Conservation (phyloP, 2,329 filamentous ascomycete genomes). For the Helicocarpus griseus region DNA sequence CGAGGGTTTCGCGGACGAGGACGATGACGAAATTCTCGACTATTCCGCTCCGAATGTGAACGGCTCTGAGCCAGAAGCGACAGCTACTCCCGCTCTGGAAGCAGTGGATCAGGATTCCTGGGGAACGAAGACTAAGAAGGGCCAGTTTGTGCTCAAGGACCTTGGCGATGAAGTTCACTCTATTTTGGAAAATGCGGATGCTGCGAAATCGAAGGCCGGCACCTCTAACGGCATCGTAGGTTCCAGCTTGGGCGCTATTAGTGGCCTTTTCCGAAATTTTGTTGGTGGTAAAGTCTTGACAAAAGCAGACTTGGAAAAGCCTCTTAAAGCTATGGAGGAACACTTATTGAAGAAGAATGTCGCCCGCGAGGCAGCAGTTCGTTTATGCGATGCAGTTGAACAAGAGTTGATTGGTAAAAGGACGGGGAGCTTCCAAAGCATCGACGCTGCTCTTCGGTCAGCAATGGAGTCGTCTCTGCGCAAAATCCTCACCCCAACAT, state of each 20-base stretch:
- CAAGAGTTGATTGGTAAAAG: constrained; percentile 82
- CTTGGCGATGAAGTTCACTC: constrained; percentile 86
- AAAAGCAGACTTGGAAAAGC: constrained; percentile 79
- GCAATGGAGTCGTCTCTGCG: constrained; percentile 88
- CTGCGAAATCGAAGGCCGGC: constrained; percentile 43
- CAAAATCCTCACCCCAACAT: constrained; percentile 92
- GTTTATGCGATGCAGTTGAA: constrained; percentile 84
- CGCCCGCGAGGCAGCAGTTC: constrained; percentile 82
- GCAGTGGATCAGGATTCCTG: constrained; percentile 69
- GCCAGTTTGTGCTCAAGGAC: constrained; percentile 89
- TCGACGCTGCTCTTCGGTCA: constrained; percentile 70
- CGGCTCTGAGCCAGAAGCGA: constrained; percentile 39
- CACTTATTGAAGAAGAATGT: constrained; percentile 94
- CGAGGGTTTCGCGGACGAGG: constrained; percentile 77
- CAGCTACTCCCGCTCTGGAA: constrained; percentile 53
- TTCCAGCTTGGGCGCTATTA: constrained; percentile 70
- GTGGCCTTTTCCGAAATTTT: constrained; percentile 85
- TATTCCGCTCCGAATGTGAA: constrained; percentile 62
- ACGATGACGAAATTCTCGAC: constrained; percentile 70
- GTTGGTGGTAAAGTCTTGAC: constrained; percentile 90
- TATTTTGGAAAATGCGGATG: constrained; percentile 73
- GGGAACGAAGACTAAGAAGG: constrained; percentile 76
- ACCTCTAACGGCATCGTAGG: constrained; percentile 59
- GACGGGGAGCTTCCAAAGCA: constrained; percentile 82
- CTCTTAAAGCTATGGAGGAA: constrained; percentile 92